Conservation (phyloP, 106 monocot genomes). For the Gastrodia elata region DNA sequence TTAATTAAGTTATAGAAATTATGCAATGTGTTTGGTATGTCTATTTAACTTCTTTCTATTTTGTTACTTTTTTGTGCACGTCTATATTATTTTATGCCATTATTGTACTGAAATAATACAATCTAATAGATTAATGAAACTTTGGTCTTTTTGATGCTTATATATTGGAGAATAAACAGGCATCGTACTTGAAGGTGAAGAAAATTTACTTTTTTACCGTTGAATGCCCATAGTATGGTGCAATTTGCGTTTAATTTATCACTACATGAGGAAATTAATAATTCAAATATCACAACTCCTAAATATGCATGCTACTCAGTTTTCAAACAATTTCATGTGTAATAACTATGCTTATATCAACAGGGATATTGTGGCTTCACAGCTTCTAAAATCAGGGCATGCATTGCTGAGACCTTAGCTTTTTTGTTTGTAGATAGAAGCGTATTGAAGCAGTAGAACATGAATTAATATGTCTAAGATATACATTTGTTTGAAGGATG, state of each 20-base stretch:
- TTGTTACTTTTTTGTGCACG: neutral
- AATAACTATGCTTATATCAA: neutral
- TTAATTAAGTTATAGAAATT: too few species aligned
- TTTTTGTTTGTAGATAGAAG: neutral
- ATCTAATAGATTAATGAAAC: neutral
- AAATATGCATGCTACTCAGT: neutral
- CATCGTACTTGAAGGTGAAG: neutral
- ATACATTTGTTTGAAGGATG: too few species aligned
- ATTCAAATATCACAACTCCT: neutral
- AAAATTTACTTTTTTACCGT: neutral
- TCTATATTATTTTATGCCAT: neutral
- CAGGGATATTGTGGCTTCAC: neutral
- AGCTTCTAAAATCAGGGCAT: neutral
- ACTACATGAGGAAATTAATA: neutral
- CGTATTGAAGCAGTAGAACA: neutral
- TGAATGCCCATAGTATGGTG: neutral
- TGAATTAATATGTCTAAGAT: too few species aligned
- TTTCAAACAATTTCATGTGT: neutral
- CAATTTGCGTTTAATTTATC: neutral
- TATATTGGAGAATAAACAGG: neutral
- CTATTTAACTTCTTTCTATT: neutral
- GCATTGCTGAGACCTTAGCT: neutral
- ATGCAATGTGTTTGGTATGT: neutral
- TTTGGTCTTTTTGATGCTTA: neutral
- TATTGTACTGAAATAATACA: constrained; percentile 1